Conservation (phyloP, 163 green algal genomes). For the Scenedesmus sp. region DNA sequence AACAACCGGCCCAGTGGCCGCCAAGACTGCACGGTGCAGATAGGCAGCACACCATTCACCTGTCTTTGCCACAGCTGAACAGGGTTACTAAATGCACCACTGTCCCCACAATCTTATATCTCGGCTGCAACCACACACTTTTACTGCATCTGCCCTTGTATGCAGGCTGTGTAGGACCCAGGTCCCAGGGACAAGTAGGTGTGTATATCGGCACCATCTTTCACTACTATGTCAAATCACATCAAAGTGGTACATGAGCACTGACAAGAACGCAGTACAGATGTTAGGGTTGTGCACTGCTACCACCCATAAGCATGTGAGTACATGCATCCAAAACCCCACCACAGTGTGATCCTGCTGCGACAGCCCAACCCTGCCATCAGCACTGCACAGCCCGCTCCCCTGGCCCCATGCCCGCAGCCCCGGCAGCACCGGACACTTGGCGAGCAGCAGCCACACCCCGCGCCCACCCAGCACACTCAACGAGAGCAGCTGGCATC, state of each 20-base stretch:
- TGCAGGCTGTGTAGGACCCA: no score
- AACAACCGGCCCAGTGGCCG: neutral
- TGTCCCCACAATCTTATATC: no score
- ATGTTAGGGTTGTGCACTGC: neutral
- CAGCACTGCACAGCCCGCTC: neutral
- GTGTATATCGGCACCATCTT: neutral
- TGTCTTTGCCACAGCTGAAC: neutral
- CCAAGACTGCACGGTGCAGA: neutral
- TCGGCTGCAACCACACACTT: neutral
- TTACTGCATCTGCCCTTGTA: neutral
- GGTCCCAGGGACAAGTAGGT: neutral
- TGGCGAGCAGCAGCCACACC: neutral
- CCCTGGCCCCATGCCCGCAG: no score
- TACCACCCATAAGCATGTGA: neutral
- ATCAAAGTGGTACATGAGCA: neutral
- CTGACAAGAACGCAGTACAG: neutral
- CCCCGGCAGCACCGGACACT: no score
- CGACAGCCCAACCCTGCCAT: neutral
- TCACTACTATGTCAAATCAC: neutral
- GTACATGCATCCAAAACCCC: neutral
- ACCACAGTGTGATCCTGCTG: neutral
- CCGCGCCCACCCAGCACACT: no score
- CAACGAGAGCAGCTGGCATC: no score
- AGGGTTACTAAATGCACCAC: no score
- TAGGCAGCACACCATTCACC: neutral